A percentile compares a stretch with the other conserved stretches of the same genome.
These are phyloP conservation scores for Protomyces lactucae-debilis DNA, from an alignment of 1,139 yeast species.

Conservation along the genomic window DNA sequence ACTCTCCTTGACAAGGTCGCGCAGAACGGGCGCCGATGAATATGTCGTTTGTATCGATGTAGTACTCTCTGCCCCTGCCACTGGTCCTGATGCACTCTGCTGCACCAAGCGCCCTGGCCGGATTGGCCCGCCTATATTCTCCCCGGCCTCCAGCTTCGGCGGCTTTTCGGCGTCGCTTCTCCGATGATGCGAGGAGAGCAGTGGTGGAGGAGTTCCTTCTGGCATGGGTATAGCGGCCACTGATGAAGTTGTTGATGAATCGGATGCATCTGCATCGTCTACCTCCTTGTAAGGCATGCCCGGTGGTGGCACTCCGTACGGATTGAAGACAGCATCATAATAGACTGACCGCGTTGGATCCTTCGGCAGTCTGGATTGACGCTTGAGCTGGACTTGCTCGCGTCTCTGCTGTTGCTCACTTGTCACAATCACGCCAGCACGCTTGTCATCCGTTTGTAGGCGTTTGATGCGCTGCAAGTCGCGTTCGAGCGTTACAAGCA, in stretches of 20 bases:
- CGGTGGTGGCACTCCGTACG: slow-evolving; percentile 30
- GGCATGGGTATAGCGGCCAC: slow-evolving; percentile 29
- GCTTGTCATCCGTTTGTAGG: slow-evolving; percentile 7
- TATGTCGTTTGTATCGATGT: not conserved
- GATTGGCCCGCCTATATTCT: no score
- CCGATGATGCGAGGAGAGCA: not conserved
- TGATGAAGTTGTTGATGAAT: slow-evolving; percentile 10
- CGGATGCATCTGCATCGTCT: slow-evolving; percentile 3
- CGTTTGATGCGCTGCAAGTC: slow-evolving; percentile 5
- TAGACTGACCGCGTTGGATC: slow-evolving; percentile 26
- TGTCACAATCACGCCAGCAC: not conserved
- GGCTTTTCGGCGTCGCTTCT: not conserved
- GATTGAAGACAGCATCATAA: slow-evolving; percentile 29
- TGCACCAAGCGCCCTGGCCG: not conserved
- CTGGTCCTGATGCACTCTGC: not conserved
- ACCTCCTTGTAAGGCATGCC: slow-evolving; percentile 28
- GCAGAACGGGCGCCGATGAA: slow-evolving; percentile 27
- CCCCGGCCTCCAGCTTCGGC: not conserved
- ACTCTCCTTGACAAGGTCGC: slow-evolving; percentile 26
- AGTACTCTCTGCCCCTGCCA: no score
- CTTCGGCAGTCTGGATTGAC: slow-evolving; percentile 9
- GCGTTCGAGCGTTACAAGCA: slow-evolving; percentile 1
- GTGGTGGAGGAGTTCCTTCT: slow-evolving; percentile 15
- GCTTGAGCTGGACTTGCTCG: not conserved
- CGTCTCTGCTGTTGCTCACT: slow-evolving; percentile 11